These are phyloP conservation scores for Myriosclerotinia duriaeana DNA, from an alignment of 2,329 filamentous ascomycete genomes.

Conservation along the genomic window DNA sequence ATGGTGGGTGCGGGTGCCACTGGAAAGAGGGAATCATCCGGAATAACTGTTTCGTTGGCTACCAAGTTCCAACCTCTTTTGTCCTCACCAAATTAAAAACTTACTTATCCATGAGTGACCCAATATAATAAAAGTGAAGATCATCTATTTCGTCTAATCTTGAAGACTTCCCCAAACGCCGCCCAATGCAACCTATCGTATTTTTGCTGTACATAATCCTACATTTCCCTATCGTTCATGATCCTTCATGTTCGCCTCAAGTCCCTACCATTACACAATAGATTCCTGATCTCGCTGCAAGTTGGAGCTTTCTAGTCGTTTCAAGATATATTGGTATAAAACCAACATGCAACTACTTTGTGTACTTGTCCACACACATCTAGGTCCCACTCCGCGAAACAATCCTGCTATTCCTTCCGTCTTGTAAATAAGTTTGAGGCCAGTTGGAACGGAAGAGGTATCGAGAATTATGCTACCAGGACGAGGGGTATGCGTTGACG, in stretches of 20 bases:
- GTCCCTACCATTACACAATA: conserved; percentile 29
- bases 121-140: conserved; percentile 22
- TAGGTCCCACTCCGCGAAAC: conserved; percentile 91
- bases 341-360: conserved; percentile 97
- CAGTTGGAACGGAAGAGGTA: conserved; percentile 84
- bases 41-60: too few relatives aligned
- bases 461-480: conserved; percentile 79
- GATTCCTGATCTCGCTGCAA: conserved; percentile 30
- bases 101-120: neutral
- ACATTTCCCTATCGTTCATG: conserved; percentile 18
- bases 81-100: neutral
- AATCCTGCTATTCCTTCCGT: conserved; percentile 85
- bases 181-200: conserved; percentile 18
- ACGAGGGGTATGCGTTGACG: conserved; percentile 76
- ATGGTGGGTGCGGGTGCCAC: too few relatives aligned
- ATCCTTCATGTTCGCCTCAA: neutral
- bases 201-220: conserved; percentile 24
- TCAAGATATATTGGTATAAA: conserved; percentile 84
- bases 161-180: conserved; percentile 2
- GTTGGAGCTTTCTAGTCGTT: conserved; percentile 62
- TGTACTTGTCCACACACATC: conserved; percentile 94
- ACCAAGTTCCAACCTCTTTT: neutral
- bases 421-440: conserved; percentile 82
- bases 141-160: conserved; percentile 25
- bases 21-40: neutral